Base-by-base conservation (phyloP, 495 filamentous ascomycete species). In the Letharia lupina region DNA sequence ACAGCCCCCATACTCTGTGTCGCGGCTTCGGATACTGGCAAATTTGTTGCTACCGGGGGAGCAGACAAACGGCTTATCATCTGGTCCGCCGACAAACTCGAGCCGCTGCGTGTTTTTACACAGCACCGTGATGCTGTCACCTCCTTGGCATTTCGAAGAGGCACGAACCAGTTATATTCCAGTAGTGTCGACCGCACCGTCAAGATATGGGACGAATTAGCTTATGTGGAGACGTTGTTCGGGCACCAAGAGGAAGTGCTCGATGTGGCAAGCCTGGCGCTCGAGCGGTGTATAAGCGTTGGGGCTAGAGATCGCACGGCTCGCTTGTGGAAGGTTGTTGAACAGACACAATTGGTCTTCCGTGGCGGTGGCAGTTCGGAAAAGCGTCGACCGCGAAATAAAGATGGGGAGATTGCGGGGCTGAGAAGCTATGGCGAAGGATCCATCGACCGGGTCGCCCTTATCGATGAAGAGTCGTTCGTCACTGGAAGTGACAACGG, bases 241-340 rank as follows among this genome's bases (percentile, higher is more conserved):
- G 94, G 94, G 13, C 94, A 98, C 76, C 92, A 97, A 73, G 94
- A 98, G 72, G 82, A 87, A 67, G 89, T 97, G 50, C 80, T 92
- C 47, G 88, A 89, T 70, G 82, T 98, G 62, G 87, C 89, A 48
- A 90, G 92, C 9, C 82, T 96, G 70, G 86, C 84, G 16, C 84
- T 89, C 63, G 94, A 98, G 76, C 86, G 91, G 44, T 97, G 94
- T 74, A 81, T 98, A 62, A 91, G 86, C 67, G 94, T 96, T 28
- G 94, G 94, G 66, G 89, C 89, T 40, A 82, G 93, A 60, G 94
- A 98, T 73, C 87, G 93, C 33, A 96, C 94, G 1, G 93, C 92
- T n/a, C 82, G 94, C 40, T 76, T 96, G 67, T 98, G 94, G 94
- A 98, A 98, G 75, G 92, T 98, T 3, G 86, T 91, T 37, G 94